Evolutionary conservation across 2,329 filamentous ascomycete species (phyloP), one percentile per base, ranked within the genome.

Genomic region (Dactylellina parvicollis): DNA sequence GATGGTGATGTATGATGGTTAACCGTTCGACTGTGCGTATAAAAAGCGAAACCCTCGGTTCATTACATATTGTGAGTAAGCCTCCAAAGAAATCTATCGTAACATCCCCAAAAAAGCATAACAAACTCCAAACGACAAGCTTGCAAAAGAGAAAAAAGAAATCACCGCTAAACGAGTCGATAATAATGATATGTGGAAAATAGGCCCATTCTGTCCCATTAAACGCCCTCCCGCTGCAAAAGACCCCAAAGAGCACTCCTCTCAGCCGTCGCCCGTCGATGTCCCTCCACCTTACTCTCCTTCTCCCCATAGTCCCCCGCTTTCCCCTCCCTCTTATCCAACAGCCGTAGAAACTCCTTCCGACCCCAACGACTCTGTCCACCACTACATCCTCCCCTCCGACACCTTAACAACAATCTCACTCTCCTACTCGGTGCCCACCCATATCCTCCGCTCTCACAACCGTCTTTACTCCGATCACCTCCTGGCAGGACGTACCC

Each of bases 191-290:
- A 32, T 22, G 10, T 16, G 20, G 5, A 18, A 28, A 26, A 28
- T 49, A 73, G 69, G 69, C 60, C 67, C 75, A n/a, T 77, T 76
- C 72, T 77, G 76, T 64, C 76, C 69, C 16, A 73, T 66, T 66
- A 73, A 73, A 73, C 60, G 47, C 60, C 60, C 47, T 69, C 30
- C 55, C 65, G 34, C 59, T 47, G 24, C 61, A 40, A 7, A 18
- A 36, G 36, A 26, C 32, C 49, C 12, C 16, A 28, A 32, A 30
- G 47, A n/a, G 28, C 18, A 52, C 47, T 26, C 49, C 30, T 18
- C 20, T 10, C 40, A 9, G 16, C 40, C 3, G 16, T 44, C 4
- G 8, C 16, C 22, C 40, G 20, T 20, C 16, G 16, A 4, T 12
- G n/a, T 32, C 16, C 69, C 57, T 54, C 59, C 70, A 44, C 22